Evolutionary conservation across 192 early-diverging fungal species (phyloP), one percentile per base, ranked within the genome.

Genomic region (Coemansia pectinata): DNA sequence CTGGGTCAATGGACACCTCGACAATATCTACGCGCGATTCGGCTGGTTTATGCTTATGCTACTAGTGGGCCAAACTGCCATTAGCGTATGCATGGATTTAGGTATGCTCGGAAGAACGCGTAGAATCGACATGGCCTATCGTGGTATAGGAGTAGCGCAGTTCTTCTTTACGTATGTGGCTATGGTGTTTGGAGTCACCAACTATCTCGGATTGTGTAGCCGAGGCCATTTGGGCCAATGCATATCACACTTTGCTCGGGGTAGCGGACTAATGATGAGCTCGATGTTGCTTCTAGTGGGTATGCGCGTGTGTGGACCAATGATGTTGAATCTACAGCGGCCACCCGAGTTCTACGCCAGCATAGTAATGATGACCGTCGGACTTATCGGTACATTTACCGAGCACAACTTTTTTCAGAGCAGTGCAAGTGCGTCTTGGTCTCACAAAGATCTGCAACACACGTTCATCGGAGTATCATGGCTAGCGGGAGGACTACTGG

Each of bases 191-290:
- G 89, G 88, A 25, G 86, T 85, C 19, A 87, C 89, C 65, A 78
- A 85, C 25, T 78, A 63, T 53, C 62, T 85, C 58, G 84, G 82
- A 27, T 85, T 89, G 39, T 90, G 89, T 39, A 85, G 83, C 50
- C 85, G 73, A 41, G 88, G 87, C 7, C 77, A 88, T 39, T 72
- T 86, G 47, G 89, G 88, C 19, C 89, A 90, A 59, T 90, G 89
- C 71, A 62, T 90, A 23, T 88, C 89, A 2, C 89, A 90, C 69
- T 88, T 89, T 74, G 88, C 85, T 10, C 89, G 89, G 70, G 89
- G 89, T 31, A 87, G 84, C 6, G 87, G 83, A 3, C 79, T 89
- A 67, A 78, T 87, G 17, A 70, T 66, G 12, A 83, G 84, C 58
- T 77, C 85, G n/a, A 74, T 89, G 10, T 41, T 77, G 4, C 27